A percentile compares a stretch with the other conserved stretches of the same genome.
Evolutionary conservation across 345 rosid species (phyloP).

Genomic region (Salix dunnii): DNA sequence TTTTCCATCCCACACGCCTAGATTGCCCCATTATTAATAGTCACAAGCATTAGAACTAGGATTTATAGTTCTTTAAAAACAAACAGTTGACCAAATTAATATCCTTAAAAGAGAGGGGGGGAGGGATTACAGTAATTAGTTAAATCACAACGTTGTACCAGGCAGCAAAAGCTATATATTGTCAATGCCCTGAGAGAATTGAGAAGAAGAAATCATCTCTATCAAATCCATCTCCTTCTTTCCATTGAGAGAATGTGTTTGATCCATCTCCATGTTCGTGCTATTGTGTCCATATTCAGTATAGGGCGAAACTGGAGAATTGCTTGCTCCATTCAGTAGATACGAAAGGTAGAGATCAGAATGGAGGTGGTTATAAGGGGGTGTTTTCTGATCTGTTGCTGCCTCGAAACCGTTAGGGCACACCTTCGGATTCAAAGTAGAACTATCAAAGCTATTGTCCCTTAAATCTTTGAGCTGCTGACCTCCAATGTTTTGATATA

Average conservation of each 20-base stretch:
- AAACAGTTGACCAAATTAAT: neutral
- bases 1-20: neutral
- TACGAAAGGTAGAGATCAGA: slow-evolving; percentile 62
- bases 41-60: neutral
- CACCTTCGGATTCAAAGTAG: slow-evolving; percentile 7
- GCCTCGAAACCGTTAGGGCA: slow-evolving; percentile 5
- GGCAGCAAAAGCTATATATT: neutral
- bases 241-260: slow-evolving; percentile 24
- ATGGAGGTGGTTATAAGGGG: slow-evolving; percentile 29
- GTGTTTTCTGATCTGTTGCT: slow-evolving; percentile 6
- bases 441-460: slow-evolving; percentile 17
- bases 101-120: neutral
- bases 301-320: slow-evolving; percentile 11
- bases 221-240: slow-evolving; percentile 84
- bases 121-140: neutral
- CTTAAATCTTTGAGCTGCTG: neutral
- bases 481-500: slow-evolving; percentile 11
- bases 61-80: neutral
- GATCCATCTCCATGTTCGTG: slow-evolving; percentile 20
- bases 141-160: neutral
- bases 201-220: slow-evolving; percentile 80
- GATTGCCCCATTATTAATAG: neutral
- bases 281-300: slow-evolving; percentile 8
- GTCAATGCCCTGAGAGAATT: slow-evolving; percentile 31
- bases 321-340: slow-evolving; percentile 50